Evolutionary conservation across 1,284 basidiomycete genomes (phyloP), one percentile per base, ranked within the genome.

Genomic region (Moesziomyces parantarcticus): DNA sequence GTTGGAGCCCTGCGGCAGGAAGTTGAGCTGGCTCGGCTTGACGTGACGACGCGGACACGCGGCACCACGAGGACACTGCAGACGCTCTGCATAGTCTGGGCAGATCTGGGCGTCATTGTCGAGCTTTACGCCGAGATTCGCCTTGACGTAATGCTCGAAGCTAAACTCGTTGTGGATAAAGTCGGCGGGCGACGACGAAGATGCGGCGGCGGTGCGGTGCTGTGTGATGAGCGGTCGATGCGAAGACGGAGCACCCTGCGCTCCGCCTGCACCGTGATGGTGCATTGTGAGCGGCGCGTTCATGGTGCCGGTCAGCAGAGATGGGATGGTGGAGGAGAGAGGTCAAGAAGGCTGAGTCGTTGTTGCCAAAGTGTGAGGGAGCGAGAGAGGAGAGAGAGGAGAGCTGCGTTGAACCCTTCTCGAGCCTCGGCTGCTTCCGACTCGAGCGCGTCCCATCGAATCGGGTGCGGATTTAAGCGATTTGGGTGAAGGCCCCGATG

Each of bases 91-190:
- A 45, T 65, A 81, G 49, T 76, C 75, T 3, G 78, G 76, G 44
- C 79, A 79, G 43, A 77, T 51, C 34, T 78, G 85, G 85, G 66
- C 64, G 91, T 94, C 94, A 87, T 92, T 92, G 86, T 98, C 96
- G 49, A 99, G 90, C 85, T 95, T 96, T 82, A 97, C 85, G 20
- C 89, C 89, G 34, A 94, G 88, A 52, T 94, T 90, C 48, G 88
- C 87, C 85, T 98, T 98, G 77, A 96, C 88, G 83, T 90, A 93
- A 8, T 86, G 81, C 84, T 99, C 96, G 65, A 93, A 90, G 54
- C 88, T 87, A 68, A 97, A 91, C 82, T 92, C 93, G 79, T 93
- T 92, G 83, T 98, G 95, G 83, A 95, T 92, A 80, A 97, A 96
- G 81, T 96, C 93, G 16, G 47, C 39, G 5, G 66, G 71, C 18